Base-by-base conservation (phyloP, 73 alveolate species). In the Stentor roeselii region DNA sequence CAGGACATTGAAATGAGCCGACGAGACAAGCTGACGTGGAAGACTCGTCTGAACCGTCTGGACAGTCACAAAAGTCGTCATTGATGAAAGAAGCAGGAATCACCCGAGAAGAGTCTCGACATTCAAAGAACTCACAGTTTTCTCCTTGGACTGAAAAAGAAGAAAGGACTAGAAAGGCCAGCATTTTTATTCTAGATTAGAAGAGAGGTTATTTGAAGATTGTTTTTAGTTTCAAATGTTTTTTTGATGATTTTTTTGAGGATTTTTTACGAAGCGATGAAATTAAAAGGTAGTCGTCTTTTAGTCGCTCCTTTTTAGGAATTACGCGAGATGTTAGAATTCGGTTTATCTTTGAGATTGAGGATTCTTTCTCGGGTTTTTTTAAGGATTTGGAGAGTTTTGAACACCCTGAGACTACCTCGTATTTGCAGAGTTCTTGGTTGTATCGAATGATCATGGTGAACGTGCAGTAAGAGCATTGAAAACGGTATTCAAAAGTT, bases 21-120 rank as follows among this genome's bases (percentile, higher is more conserved):
- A 21, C n/a, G 1, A 14, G n/a, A 35, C 84, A 76, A 2, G 84
- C 84, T 1, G 84, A 76, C n/a, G 84, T 76, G 30, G 3, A 1
- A 76, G 84, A 67, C 39, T 76, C 84, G 39, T 76, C 84, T 36
- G 75, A 39, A 36, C 84, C 84, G 39, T 76, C 84, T 21, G 60
- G 1, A 3, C 84, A 76, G 37, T 76, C 84, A 2, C 84, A 76
- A 40, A n/a, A 76, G 59, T 76, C 39, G 37, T 76, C 84, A 76
- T 76, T 76, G 39, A 76, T 34, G 39, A 76, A 76, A 31, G 36
- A 21, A 21, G 34, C 74, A 27, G 84, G 84, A n/a, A 76, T 3
- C 36, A 14, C 75, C 21, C 21, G 39, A 39, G 76, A 34, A 35
- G 40, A 14, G 39, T 76, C 67, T 2, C 14, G 82, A 40, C 84